Conservation (phyloP, 164 flowering plant genomes). For the Chloranthus sessilifolius region DNA sequence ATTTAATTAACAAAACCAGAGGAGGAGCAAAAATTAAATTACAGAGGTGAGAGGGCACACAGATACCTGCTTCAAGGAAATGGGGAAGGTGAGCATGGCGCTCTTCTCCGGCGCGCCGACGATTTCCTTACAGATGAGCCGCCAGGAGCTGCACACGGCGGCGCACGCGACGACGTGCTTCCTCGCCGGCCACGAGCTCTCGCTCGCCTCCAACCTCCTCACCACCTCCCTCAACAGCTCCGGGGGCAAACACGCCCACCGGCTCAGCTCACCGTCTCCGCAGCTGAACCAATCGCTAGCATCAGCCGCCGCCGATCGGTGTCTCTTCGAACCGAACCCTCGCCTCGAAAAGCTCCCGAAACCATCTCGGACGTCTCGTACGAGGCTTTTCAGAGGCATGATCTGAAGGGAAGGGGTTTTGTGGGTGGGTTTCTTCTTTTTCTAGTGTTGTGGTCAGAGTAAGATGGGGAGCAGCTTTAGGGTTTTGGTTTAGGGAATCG, state of each 20-base stretch:
- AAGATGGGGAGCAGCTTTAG: no score
- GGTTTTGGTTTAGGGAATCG: no score
- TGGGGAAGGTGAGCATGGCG: slow-evolving; percentile 69
- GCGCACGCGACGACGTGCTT: slow-evolving; percentile 55
- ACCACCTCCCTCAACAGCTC: slow-evolving; percentile 68
- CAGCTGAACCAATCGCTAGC: neutral
- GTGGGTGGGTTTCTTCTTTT: no score
- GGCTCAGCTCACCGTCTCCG: slow-evolving; percentile 8
- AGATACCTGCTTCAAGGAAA: slow-evolving; percentile 76
- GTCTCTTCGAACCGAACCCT: slow-evolving; percentile 6
- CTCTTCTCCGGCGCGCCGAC: slow-evolving; percentile 61
- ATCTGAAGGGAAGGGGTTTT: no score
- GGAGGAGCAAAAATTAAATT: no score
- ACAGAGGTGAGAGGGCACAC: no score
- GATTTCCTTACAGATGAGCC: slow-evolving; percentile 57
- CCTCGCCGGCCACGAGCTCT: slow-evolving; percentile 70
- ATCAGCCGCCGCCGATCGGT: slow-evolving; percentile 4
- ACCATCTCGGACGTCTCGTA: slow-evolving; percentile 14
- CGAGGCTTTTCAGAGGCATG: slow-evolving; percentile 13
- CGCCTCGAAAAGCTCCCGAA: slow-evolving; percentile 17
- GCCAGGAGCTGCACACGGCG: slow-evolving; percentile 72
- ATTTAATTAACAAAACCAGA: no score
- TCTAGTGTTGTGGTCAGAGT: no score
- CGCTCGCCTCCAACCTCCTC: slow-evolving; percentile 64
- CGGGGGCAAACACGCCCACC: slow-evolving; percentile 69